phyloP scores from a whole-genome alignment of 495 filamentous ascomycete species.

The Hypoxylon fragiforme region DNA sequence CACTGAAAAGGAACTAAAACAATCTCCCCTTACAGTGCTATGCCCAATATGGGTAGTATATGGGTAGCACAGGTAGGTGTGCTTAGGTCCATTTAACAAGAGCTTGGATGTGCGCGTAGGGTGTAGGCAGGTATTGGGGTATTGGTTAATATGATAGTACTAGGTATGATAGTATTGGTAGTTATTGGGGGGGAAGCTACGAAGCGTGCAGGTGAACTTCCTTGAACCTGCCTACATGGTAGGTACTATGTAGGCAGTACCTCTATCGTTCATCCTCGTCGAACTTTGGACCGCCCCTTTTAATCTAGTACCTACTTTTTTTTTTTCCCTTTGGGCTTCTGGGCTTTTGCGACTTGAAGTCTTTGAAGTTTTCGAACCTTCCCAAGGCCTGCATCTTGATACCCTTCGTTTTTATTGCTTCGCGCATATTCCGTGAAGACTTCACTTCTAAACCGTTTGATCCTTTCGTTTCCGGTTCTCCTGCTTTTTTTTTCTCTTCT shows the following conservation, averaged over 20 bases:
- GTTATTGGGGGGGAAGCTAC: neutral
- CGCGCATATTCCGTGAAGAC: constrained; percentile 13
- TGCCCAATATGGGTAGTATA: constrained; percentile 20
- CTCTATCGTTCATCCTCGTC: constrained; percentile 25
- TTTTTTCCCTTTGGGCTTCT: constrained; percentile 2
- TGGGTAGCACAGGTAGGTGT: constrained; percentile 23
- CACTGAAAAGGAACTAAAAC: constrained; percentile 30
- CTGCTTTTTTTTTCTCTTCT: constrained; percentile 10
- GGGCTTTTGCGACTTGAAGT: constrained; percentile 17
- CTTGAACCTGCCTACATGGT: constrained; percentile 13
- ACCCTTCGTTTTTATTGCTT: constrained; percentile 28
- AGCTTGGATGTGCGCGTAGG: constrained; percentile 4
- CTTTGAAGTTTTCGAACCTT: constrained; percentile 26
- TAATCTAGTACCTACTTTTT: constrained; percentile 15
- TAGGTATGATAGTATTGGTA: constrained; percentile 4
- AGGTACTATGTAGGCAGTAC: too few relatives aligned
- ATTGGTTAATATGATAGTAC: too few relatives aligned
- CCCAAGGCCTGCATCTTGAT: constrained; percentile 30
- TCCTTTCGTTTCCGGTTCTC: constrained; percentile 20
- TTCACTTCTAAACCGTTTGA: constrained; percentile 22
- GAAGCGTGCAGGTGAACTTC: constrained; percentile 18
- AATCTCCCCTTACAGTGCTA: constrained; percentile 22
- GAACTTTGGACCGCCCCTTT: constrained; percentile 29
- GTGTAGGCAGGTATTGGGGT: too few relatives aligned
- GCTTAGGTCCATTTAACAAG: constrained; percentile 11